Base-by-base conservation (phyloP, 192 early-diverging fungal species). In the Gryganskiella cystojenkinii region DNA sequence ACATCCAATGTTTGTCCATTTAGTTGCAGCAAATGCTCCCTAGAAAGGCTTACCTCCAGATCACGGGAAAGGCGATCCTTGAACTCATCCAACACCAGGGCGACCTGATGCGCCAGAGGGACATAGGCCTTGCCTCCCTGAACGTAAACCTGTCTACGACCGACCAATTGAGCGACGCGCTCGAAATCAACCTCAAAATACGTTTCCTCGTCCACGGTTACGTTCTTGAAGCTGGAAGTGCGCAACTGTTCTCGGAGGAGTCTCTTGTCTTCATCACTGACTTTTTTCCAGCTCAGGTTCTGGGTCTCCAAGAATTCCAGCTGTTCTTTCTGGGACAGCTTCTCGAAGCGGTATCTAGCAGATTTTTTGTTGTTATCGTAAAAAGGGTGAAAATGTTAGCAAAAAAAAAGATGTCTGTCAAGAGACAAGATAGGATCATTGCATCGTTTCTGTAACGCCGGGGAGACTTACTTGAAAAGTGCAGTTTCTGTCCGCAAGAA, bases 11-110 rank as follows among this genome's bases (percentile, higher is more conserved):
- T n/a, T n/a, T n/a, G n/a, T n/a, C n/a, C n/a, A n/a, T n/a, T n/a
- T n/a, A n/a, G n/a, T n/a, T n/a, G n/a, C n/a, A n/a, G n/a, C n/a
- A n/a, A n/a, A n/a, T n/a, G n/a, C n/a, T n/a, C n/a, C n/a, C n/a
- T n/a, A n/a, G n/a, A n/a, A n/a, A n/a, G n/a, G 4, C 19, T 57
- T 82, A 87, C 84, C 54, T 84, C 86, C 27, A 94, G 61, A 2
- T 69, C 71, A 49, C 80, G 56, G 5, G 70, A 45, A 2, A 99
- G 83, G 31, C 81, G 74, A n/a, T 85, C 72, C 27, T 88, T 88
- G 75, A 92, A 99, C 59, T 94, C 92, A 56, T 88, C 87, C 17
- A 93, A 66, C 10, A 96, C 87, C 43, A 99, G 84, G 13, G 87
- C 74, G 2, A 89, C 71, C 46, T 92, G 90, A 44, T 97, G 91